phyloP scores from a whole-genome alignment of 179 eudicot species.

The Silene vulgaris region DNA sequence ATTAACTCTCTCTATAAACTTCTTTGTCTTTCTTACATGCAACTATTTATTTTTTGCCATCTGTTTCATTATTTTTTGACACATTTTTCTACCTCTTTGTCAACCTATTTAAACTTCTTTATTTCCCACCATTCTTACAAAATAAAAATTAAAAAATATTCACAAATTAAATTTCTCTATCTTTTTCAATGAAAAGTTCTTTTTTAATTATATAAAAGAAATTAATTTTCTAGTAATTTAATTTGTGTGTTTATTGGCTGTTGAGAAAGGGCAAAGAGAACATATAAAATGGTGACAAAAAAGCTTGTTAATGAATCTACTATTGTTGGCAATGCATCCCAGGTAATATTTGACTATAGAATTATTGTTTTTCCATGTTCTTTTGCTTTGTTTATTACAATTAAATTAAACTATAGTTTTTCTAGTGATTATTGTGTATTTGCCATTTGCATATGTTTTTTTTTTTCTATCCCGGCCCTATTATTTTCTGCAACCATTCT shows the following conservation, averaged over 20 bases:
- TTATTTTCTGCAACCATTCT: too few species aligned
- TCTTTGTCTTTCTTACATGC: conserved; percentile 21
- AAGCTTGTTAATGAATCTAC: conserved; percentile 21
- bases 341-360: conserved; percentile 20
- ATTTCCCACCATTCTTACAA: conserved; percentile 2
- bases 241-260: neutral
- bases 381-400: neutral
- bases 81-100: neutral
- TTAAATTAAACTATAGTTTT: neutral
- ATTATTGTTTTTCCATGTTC: too few species aligned
- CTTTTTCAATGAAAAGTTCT: neutral
- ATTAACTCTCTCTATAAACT: too few species aligned
- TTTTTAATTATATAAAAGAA: neutral
- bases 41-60: conserved; percentile 24
- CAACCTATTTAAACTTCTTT: neutral
- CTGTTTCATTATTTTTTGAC: conserved; percentile 14
- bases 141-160: neutral
- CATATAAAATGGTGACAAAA: conserved; percentile 28
- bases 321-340: conserved; percentile 25
- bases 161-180: too few species aligned
- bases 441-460: neutral
- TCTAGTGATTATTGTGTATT: neutral
- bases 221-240: neutral
- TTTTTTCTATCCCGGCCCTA: too few species aligned
- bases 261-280: conserved; percentile 4